These are phyloP conservation scores for Phytophthora syringae DNA, from an alignment of 352 stramenopile species.

Conservation along the genomic window DNA sequence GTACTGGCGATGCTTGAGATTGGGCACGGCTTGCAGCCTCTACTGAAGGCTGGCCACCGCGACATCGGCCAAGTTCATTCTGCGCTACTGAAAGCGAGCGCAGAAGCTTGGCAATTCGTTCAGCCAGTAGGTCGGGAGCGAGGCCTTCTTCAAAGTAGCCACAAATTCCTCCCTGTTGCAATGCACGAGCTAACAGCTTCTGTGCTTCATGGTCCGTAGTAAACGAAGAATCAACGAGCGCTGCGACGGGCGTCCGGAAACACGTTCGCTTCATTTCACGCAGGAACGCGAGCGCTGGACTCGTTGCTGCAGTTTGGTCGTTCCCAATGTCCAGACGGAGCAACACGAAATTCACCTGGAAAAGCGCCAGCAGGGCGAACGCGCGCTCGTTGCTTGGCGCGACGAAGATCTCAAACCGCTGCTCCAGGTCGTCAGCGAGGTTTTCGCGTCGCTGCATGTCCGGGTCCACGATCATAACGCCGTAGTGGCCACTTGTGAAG, in stretches of 20 bases:
- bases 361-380: constrained; percentile 64
- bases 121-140: constrained; percentile 39
- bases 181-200: constrained; percentile 56
- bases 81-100: constrained; percentile 62
- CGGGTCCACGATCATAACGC: constrained; percentile 67
- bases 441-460: constrained; percentile 71
- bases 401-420: constrained; percentile 74
- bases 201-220: constrained; percentile 33
- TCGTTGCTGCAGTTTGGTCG: constrained; percentile 59
- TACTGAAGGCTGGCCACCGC: constrained; percentile 25
- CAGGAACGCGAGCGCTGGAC: constrained; percentile 57
- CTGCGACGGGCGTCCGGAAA: constrained; percentile 55
- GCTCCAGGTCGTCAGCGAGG: constrained; percentile 66
- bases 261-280: constrained; percentile 66
- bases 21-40: constrained; percentile 13
- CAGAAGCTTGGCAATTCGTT: constrained; percentile 59
- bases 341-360: constrained; percentile 70
- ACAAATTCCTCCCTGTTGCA: constrained; percentile 62
- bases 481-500: constrained; percentile 67
- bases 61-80: constrained; percentile 54
- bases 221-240: constrained; percentile 41
- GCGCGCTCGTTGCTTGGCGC: constrained; percentile 67
- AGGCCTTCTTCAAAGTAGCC: constrained; percentile 69
- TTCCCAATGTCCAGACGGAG: constrained; percentile 59
- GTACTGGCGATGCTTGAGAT: not conserved